A percentile compares a stretch with the other conserved stretches of the same genome.
phyloP scores from a whole-genome alignment of 2,329 filamentous ascomycete genomes.

The Fusarium sp. region DNA sequence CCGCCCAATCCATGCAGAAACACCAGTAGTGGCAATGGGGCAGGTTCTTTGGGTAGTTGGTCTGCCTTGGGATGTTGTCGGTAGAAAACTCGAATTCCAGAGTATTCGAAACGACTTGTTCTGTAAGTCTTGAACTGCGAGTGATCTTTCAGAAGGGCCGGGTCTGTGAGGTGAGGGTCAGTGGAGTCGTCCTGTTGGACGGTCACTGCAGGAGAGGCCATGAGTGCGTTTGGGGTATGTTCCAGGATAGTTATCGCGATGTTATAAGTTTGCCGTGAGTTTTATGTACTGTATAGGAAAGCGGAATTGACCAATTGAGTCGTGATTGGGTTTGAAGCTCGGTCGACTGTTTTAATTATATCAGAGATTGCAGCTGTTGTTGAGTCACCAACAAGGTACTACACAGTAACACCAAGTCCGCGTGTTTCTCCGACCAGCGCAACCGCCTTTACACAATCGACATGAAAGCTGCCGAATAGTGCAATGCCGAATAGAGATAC shows the following conservation, averaged over 20 bases:
- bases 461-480: background rate
- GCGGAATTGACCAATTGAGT: background rate
- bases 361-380: slow-evolving; percentile 33
- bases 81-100: slow-evolving; percentile 84
- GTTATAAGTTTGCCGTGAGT: background rate
- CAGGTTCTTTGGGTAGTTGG: slow-evolving; percentile 79
- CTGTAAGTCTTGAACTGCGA: slow-evolving; percentile 78
- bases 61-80: slow-evolving; percentile 84
- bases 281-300: background rate
- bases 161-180: slow-evolving; percentile 72
- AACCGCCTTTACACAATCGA: slow-evolving; percentile 4
- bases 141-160: slow-evolving; percentile 82
- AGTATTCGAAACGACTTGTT: slow-evolving; percentile 78
- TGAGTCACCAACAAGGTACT: slow-evolving; percentile 34
- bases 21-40: slow-evolving; percentile 84
- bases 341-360: slow-evolving; percentile 12
- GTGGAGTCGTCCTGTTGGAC: slow-evolving; percentile 45
- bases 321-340: background rate
- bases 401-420: slow-evolving; percentile 32
- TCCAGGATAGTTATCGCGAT: slow-evolving; percentile 3
- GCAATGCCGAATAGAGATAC: background rate
- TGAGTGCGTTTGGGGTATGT: slow-evolving; percentile 32
- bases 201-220: slow-evolving; percentile 40
- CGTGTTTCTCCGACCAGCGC: slow-evolving; percentile 12
- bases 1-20: slow-evolving; percentile 96